Base-by-base conservation (phyloP, 2,329 filamentous ascomycete species). In the Claviceps humidiphila region DNA sequence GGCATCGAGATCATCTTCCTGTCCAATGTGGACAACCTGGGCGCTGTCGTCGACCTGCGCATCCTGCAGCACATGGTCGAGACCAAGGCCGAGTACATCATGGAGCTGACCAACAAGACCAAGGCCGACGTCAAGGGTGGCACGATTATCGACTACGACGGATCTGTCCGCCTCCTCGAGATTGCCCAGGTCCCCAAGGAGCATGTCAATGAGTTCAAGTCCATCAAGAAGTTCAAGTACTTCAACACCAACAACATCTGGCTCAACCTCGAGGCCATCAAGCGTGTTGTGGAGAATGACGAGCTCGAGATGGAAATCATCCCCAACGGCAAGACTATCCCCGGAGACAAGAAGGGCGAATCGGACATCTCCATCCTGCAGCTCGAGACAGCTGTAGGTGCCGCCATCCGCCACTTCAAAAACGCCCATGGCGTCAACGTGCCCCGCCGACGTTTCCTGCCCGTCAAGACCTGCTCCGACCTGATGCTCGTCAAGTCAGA, bases 161-260 rank as follows among this genome's bases (percentile, higher is more conserved):
- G 91, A 65, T 90, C 87, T 53, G 91, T 94, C 61, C 90, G 93
- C 67, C 85, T 98, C 60, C 86, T 98, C 51, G 93, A 98, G 77
- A 96, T 98, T 64, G 93, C 93, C 14, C 93, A 98, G 78, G 93
- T 98, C 39, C 93, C 93, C 73, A 98, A 97, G 83, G 89, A 98
- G 78, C 93, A 98, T 74, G 88, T 93, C 70, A 97, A 98, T 75
- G 93, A 98, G 77, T 98, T 98, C 88, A 98, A 98, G 84, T 96
- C 90, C 48, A 98, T 98, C 80, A 98, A 98, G 85, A 98, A 98
- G 81, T 98, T 98, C 86, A 96, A 95, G 81, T 98, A 98, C 84
- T 98, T 98, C 85, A 98, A 98, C 83, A 98, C 93, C 73, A 98
- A 98, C 87, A 98, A 98, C 82, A 96, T 98, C 74, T 98, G 93